Evolutionary conservation across 1,284 basidiomycete species (phyloP), one percentile per base, ranked within the genome.

Genomic region (Marasmius fiardii): DNA sequence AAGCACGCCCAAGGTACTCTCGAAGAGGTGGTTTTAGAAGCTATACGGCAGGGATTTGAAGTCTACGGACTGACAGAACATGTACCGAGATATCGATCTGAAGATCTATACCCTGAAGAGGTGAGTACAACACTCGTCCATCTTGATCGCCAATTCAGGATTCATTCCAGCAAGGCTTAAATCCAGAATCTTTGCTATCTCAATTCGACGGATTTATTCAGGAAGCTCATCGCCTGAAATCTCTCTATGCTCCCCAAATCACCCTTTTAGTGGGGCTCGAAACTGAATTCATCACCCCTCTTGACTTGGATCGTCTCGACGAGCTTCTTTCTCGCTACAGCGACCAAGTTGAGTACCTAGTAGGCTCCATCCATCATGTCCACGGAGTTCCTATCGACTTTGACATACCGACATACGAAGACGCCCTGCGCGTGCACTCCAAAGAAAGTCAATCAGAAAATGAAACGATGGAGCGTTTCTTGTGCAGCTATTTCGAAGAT

Each of bases 41-140:
- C 97, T 10, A 86, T 93, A 54, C 67, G 73, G 2, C 81, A 89
- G 67, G 85, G 88, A 0, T 99, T 98, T 69, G 76, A 81, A 56
- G 78, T 90, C 0, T 98, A 90, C 67, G 93, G 95, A 3, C 76
- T 99, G 56, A 92, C 88, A n/a, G 96, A 99, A 71, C 97, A 99
- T 71, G 89, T 91, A 45, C 96, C 96, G 37, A 85, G 96, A 33
- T 95, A 93, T 70, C 79, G 92, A 56, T 52, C 64, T 1, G 68
- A 81, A 35, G 94, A 99, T 70, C 75, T 98, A 34, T 99, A 98
- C 68, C 96, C 95, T 14, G 96, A 99, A 77, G 96, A 99, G 84
- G 94, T 93, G 62, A 57, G 63, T 63, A 34, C 14, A 23, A 10
- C n/a, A 5, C 12, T 49, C 18, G 47, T 47, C 20, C 69, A 21